Conservation (phyloP, 352 stramenopile species). For the Phytophthora crassamura region DNA sequence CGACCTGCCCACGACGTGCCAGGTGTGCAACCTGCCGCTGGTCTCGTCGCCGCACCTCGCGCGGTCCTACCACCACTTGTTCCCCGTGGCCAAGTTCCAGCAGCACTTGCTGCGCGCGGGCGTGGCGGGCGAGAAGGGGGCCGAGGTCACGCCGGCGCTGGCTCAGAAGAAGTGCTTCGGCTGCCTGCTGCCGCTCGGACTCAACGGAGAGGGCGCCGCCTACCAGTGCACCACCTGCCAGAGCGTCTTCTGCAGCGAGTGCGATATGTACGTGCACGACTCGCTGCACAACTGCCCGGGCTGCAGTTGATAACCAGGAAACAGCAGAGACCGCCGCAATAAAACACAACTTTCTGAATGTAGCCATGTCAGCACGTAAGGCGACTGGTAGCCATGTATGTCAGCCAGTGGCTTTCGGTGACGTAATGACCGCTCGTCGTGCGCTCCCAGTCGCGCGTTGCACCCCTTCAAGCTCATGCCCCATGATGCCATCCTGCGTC, state of each 20-base stretch:
- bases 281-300: conserved; percentile 98
- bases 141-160: conserved; percentile 23
- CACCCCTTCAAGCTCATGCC: conserved; percentile 4
- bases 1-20: conserved; percentile 95
- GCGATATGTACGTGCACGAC: conserved; percentile 98
- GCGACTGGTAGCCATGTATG: conserved; percentile 13
- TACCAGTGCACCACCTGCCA: conserved; percentile 92
- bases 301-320: conserved; percentile 65
- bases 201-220: conserved; percentile 54
- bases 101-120: conserved; percentile 60
- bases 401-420: not conserved
- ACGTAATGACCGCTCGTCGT: conserved; percentile 12
- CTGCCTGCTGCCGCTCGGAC: conserved; percentile 67
- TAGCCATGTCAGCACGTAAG: conserved; percentile 16
- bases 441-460: not conserved
- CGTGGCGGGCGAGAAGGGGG: conserved; percentile 26
- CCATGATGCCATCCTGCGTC: not conserved
- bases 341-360: conserved; percentile 17
- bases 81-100: conserved; percentile 95
- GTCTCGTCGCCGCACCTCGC: conserved; percentile 97
- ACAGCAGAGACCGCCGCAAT: not conserved
- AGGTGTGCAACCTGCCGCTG: conserved; percentile 97
- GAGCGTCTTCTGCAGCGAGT: conserved; percentile 96
- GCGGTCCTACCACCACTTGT: conserved; percentile 98
- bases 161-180: conserved; percentile 77